These are phyloP conservation scores for Pichia occidentalis DNA, from an alignment of 805 yeast genomes.

Conservation along the genomic window DNA sequence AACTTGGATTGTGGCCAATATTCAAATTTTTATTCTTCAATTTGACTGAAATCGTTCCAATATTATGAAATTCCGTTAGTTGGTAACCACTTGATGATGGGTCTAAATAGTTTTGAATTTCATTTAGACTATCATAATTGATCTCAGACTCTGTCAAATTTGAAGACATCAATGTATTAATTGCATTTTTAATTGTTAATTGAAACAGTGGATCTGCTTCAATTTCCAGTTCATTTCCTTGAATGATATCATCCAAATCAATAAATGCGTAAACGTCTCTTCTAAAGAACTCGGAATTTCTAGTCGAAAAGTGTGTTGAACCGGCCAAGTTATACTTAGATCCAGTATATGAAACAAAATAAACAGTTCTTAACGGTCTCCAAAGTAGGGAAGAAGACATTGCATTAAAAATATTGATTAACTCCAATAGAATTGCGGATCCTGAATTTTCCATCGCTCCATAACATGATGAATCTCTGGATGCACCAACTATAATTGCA, in stretches of 20 bases:
- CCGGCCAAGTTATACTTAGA: constrained; percentile 79
- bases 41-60: constrained; percentile 61
- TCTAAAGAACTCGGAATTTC: constrained; percentile 43
- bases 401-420: constrained; percentile 60
- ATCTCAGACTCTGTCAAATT: constrained; percentile 34
- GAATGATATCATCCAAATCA: constrained; percentile 63
- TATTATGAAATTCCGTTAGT: constrained; percentile 53
- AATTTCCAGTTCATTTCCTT: constrained; percentile 46
- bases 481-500: constrained; percentile 75
- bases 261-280: constrained; percentile 63
- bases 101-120: background rate
- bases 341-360: constrained; percentile 81
- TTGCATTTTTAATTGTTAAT: constrained; percentile 37
- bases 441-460: constrained; percentile 81
- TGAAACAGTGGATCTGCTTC: constrained; percentile 54
- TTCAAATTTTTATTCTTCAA: constrained; percentile 28
- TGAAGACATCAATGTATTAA: constrained; percentile 29
- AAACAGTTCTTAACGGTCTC: constrained; percentile 77
- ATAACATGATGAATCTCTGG: constrained; percentile 59
- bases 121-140: constrained; percentile 37
- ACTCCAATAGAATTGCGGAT: constrained; percentile 61
- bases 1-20: constrained; percentile 22
- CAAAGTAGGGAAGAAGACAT: constrained; percentile 62
- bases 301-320: constrained; percentile 68
- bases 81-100: constrained; percentile 35